Conservation (phyloP, 1,284 basidiomycete species). For the Erythrobasidium hasegawianum region DNA sequence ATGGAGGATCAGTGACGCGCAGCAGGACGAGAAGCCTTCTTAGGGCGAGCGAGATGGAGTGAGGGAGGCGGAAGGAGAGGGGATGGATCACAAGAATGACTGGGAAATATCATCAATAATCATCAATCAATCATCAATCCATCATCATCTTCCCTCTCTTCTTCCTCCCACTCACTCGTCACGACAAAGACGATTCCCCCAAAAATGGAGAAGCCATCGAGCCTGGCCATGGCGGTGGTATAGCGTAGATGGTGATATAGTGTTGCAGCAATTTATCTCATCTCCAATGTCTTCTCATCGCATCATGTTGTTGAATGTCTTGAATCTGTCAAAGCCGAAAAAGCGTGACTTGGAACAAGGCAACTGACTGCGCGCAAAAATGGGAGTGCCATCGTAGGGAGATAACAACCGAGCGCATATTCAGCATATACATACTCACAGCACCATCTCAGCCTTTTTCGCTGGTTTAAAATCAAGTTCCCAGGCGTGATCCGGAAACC, state of each 20-base stretch:
- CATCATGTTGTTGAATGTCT: neutral
- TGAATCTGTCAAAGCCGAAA: neutral
- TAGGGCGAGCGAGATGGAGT: slow-evolving; percentile 26
- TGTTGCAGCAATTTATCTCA: neutral
- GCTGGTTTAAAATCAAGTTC: slow-evolving; percentile 31
- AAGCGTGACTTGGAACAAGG: too few species aligned
- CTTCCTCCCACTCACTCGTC: slow-evolving; percentile 58
- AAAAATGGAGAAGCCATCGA: slow-evolving; percentile 40
- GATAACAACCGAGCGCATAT: neutral
- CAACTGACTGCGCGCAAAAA: too few species aligned
- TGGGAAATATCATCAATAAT: slow-evolving; percentile 41
- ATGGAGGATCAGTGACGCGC: slow-evolving; percentile 3
- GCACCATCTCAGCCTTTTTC: slow-evolving; percentile 18
- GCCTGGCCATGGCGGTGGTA: slow-evolving; percentile 51
- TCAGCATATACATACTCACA: neutral
- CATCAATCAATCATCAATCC: neutral
- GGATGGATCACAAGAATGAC: slow-evolving; percentile 66
- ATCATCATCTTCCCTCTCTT: too few species aligned
- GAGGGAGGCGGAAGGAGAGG: slow-evolving; percentile 56
- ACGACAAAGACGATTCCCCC: slow-evolving; percentile 64
- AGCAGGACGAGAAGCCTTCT: neutral
- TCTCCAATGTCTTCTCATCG: neutral
- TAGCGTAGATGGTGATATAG: neutral
- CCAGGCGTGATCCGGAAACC: slow-evolving; percentile 27
- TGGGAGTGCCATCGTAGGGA: slow-evolving; percentile 32